phyloP scores from a whole-genome alignment of 2,329 filamentous ascomycete species.

The Cryphonectria carpinicola region DNA sequence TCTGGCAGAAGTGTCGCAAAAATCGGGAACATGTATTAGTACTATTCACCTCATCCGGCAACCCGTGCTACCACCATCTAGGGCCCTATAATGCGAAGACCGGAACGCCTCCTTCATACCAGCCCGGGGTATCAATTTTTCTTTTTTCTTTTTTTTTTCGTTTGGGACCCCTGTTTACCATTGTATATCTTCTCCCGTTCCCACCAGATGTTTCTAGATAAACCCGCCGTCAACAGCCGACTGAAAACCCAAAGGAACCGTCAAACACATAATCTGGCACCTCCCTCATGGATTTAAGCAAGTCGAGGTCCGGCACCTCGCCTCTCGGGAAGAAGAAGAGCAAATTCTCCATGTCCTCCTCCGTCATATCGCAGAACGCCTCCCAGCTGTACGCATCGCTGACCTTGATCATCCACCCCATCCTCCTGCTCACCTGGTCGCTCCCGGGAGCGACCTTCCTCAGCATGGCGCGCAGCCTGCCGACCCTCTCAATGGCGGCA shows the following conservation, averaged over 20 bases:
- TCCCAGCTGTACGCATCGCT: constrained; percentile 87
- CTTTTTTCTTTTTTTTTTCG: not conserved
- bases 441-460: constrained; percentile 72
- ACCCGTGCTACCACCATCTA: not conserved
- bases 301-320: constrained; percentile 59
- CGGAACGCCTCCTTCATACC: constrained; percentile 1
- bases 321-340: constrained; percentile 66
- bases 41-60: not conserved
- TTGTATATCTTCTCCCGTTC: not conserved
- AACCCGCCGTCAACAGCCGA: constrained; percentile 41
- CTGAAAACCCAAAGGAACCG: constrained; percentile 62
- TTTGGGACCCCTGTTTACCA: not conserved
- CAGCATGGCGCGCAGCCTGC: constrained; percentile 76
- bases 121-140: constrained; percentile 12
- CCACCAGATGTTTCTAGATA: no score
- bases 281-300: constrained; percentile 58
- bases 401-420: constrained; percentile 93
- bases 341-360: constrained; percentile 83
- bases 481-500: constrained; percentile 83
- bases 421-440: constrained; percentile 81
- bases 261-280: constrained; percentile 58
- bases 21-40: not conserved
- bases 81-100: not conserved
- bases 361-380: constrained; percentile 80
- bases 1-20: not conserved